phyloP scores from a whole-genome alignment of 495 filamentous ascomycete genomes.

The Articulospora tetracladia region DNA sequence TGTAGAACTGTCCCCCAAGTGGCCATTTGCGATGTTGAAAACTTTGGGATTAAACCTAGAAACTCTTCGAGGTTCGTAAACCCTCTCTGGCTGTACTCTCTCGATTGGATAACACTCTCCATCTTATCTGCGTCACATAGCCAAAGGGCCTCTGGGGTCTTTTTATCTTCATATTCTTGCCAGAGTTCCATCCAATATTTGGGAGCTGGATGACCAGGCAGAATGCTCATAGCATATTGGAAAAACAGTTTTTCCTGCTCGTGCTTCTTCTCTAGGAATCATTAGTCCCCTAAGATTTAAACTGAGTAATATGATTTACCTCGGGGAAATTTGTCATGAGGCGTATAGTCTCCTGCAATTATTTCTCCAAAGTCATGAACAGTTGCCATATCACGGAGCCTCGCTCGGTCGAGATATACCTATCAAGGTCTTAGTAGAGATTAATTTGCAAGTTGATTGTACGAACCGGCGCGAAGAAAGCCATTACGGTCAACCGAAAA shows the following conservation, averaged over 20 bases:
- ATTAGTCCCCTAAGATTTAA: not conserved
- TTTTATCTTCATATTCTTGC: constrained; percentile 6
- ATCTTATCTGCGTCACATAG: constrained; percentile 6
- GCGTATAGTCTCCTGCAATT: not conserved
- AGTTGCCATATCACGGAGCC: not conserved
- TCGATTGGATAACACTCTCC: constrained; percentile 1
- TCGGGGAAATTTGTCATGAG: not conserved
- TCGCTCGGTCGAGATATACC: not conserved
- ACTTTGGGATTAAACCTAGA: constrained; percentile 1
- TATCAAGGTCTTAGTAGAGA: not conserved
- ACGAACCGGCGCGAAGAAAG: not conserved
- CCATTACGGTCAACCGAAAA: not conserved
- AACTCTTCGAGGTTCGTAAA: not conserved
- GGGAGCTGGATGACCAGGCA: not conserved
- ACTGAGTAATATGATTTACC: not conserved
- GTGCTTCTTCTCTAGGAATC: constrained; percentile 3
- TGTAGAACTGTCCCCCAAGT: not conserved
- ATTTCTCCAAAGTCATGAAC: not conserved
- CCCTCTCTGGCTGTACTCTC: not conserved
- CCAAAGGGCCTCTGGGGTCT: constrained; percentile 2
- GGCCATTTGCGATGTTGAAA: not conserved
- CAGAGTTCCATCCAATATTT: not conserved
- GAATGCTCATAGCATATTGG: not conserved
- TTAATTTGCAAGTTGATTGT: not conserved
- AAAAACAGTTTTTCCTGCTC: constrained; percentile 5